Evolutionary conservation across 176 grass and related monocot genomes (phyloP).

Genomic region (Oryza meyeriana): DNA sequence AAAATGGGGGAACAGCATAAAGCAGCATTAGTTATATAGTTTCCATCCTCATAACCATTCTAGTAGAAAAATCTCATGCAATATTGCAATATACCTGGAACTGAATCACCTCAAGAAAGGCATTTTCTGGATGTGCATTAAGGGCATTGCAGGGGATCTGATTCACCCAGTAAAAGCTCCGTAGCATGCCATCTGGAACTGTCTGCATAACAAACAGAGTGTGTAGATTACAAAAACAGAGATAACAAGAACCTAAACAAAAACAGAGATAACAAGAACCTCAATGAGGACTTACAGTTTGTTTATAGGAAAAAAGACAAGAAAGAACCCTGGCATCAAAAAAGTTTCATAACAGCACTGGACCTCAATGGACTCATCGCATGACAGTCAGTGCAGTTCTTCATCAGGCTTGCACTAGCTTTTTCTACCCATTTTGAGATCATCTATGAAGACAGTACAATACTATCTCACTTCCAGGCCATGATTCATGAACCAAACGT

Average conservation of each 20-base stretch:
- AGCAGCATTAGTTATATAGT: neutral
- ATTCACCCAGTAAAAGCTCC: neutral
- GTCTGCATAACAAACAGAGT: neutral
- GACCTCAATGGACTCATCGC: neutral
- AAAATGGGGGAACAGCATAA: neutral
- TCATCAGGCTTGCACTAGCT: neutral
- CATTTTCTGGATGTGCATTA: neutral
- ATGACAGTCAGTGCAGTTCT: conserved; percentile 12
- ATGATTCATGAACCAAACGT: neutral
- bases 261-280: neutral
- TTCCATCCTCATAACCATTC: neutral
- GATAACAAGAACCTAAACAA: neutral
- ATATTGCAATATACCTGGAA: neutral
- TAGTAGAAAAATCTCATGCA: neutral
- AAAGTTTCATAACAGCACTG: neutral
- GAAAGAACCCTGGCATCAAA: neutral
- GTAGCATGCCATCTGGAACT: neutral
- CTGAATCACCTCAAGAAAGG: conserved; percentile 7
- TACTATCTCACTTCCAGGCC: neutral
- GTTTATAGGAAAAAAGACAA: neutral
- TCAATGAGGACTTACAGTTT: neutral
- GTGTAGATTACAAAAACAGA: neutral
- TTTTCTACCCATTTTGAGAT: neutral
- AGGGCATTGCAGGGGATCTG: neutral
- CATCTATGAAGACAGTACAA: neutral